Evolutionary conservation across 1,284 basidiomycete species (phyloP), one percentile per base, ranked within the genome.

Genomic region (Hemileia vastatrix): DNA sequence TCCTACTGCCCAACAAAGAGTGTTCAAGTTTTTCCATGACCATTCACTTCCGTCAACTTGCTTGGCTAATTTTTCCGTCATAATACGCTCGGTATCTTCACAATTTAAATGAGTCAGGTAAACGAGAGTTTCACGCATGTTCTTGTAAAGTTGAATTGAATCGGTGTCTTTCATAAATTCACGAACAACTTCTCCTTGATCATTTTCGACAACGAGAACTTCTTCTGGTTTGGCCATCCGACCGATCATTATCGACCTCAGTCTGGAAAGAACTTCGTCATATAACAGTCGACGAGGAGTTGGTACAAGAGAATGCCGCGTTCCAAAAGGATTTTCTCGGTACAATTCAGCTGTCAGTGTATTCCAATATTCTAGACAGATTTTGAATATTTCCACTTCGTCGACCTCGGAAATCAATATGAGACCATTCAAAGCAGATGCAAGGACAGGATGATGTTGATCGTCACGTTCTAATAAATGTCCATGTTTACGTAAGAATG

Each of bases 151-250:
- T 36, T 96, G 92, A 70, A 98, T 97, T 53, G 95, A 98, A 77
- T 98, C 94, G 74, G 82, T 87, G 79, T 98, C 94, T 80, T 97
- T 98, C 88, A 98, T 90, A 77, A 97, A 95, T 77, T 98, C 94
- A 67, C 94, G 85, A 23, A 98, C 94, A 68, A 98, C 96, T 80
- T 98, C 95, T 67, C 94, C 94, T 77, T 98, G 95, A 71, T 98
- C 94, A 75, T 98, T 98, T 78, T 98, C 95, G 33, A 98, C 95
- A 68, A 98, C 92, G 54, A 98, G 81, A 8, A 96, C 91, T 83
- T 99, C 94, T 77, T 99, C 94, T 9, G 94, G 94, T 78, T 98
- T 99, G 71, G 97, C 94, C 94, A 99, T 99, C 73, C 91, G 85
- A 78, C 97, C 94, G 70, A 98, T 96, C 77, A 98, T 92, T 55